phyloP scores from a whole-genome alignment of 192 early-diverging fungal species.

The Coemansia sp. region DNA sequence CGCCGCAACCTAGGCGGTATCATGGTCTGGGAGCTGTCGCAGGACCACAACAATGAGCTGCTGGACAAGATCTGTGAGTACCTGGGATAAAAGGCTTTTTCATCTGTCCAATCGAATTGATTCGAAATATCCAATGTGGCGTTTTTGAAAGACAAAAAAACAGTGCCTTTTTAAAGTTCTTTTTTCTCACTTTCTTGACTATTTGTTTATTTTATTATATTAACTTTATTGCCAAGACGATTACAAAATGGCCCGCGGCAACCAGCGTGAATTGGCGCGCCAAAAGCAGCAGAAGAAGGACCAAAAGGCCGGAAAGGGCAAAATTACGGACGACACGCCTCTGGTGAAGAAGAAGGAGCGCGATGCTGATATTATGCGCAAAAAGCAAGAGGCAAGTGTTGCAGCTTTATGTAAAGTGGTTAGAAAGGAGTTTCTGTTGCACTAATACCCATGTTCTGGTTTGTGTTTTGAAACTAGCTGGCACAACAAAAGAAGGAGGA shows the following conservation, averaged over 20 bases:
- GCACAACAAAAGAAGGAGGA: not conserved
- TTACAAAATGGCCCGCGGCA: slow-evolving; percentile 54
- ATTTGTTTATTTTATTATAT: not conserved
- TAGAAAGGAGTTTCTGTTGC: not conserved
- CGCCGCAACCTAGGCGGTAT: slow-evolving; percentile 62
- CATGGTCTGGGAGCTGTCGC: slow-evolving; percentile 81
- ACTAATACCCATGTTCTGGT: not conserved
- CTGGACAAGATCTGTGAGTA: slow-evolving; percentile 53
- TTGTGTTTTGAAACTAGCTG: not conserved
- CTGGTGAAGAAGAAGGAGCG: slow-evolving; percentile 37
- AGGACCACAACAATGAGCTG: slow-evolving; percentile 47
- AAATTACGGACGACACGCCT: slow-evolving; percentile 27
- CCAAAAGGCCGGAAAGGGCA: slow-evolving; percentile 35
- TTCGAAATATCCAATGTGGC: too few species aligned
- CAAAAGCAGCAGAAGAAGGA: slow-evolving; percentile 48
- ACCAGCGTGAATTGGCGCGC: slow-evolving; percentile 58
- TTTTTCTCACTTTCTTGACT: not conserved
- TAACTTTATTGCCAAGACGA: slow-evolving; percentile 3
- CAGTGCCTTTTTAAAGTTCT: not conserved
- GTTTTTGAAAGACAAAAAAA: not conserved
- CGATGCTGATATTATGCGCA: slow-evolving; percentile 54
- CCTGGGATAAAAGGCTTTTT: slow-evolving; percentile 21
- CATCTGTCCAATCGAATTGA: too few species aligned
- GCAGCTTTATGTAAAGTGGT: too few species aligned
- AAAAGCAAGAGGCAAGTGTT: slow-evolving; percentile 35